Evolutionary conservation across 2,329 filamentous ascomycete species (phyloP), one percentile per base, ranked within the genome.

Genomic region (Cryphonectria carpinicola): DNA sequence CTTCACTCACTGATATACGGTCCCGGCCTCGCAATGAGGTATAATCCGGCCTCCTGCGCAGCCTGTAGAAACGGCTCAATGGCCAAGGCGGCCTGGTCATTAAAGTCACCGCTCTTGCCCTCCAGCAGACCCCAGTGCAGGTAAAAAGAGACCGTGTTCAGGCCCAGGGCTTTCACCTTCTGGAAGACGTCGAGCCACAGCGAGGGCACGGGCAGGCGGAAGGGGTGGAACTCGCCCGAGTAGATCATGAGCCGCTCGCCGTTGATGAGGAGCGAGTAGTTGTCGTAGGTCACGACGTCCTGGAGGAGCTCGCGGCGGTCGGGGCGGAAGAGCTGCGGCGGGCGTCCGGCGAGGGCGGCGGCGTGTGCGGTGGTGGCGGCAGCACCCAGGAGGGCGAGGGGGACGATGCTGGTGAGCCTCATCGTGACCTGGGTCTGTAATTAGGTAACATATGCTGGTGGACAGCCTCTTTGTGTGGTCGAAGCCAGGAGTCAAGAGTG

Each of bases 151-250:
- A 93, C 89, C 32, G 86, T 86, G 74, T 90, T 93, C 80, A 92
- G 92, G 0, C 92, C 91, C 0, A 93, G 80, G 1, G 90, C 88
- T 79, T 92, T 93, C 79, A 93, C 86, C 80, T 94, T 94, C 76
- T 93, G 89, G 72, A 93, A 89, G 10, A 93, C 79, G 76, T 94
- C 92, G 35, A 92, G 83, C 85, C 88, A 82, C 1, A 82, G 73
- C 7, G 75, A 76, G 0, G 80, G 79, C 0, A 79, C 79, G 0
- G 80, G 80, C 28, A 81, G 76, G 69, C 80, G 74, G 70, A 79
- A 92, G 0, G 90, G 89, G 77, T 93, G 90, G 25, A 92, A 85
- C 78, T 93, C 90, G 56, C 89, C 90, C 71, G 85, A 88, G 78
- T 88, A 92, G 67, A 93, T 82, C 79, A 92, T 86, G 64, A 92